These are phyloP conservation scores for Pseudomassariella vexata DNA, from an alignment of 2,329 filamentous ascomycete species.

Conservation along the genomic window DNA sequence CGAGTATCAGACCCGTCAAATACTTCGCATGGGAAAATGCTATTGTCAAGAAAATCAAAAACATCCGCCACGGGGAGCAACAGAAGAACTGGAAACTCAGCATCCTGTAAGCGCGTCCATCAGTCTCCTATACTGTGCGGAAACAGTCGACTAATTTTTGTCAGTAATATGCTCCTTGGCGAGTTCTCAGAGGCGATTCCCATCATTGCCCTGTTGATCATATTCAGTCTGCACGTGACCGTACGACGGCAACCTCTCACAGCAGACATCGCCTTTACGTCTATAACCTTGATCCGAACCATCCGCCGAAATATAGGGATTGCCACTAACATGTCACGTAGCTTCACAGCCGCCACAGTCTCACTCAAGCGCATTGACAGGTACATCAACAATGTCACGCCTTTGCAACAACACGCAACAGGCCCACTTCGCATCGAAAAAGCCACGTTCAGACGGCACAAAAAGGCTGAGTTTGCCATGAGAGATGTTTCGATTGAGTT, in stretches of 20 bases:
- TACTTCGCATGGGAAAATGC: constrained; percentile 56
- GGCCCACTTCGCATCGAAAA: constrained; percentile 41
- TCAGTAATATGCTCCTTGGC: constrained; percentile 28
- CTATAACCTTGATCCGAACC: constrained; percentile 46
- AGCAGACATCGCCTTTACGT: constrained; percentile 53
- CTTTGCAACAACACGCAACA: constrained; percentile 39
- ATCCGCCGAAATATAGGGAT: constrained; percentile 47
- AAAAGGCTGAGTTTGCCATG: constrained; percentile 43
- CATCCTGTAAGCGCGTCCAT: constrained; percentile 30
- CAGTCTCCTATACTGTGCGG: neutral
- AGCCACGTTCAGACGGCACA: constrained; percentile 44
- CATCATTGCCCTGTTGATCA: constrained; percentile 44
- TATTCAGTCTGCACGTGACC: constrained; percentile 47
- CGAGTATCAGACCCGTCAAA: constrained; percentile 53
- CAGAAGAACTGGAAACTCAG: constrained; percentile 48
- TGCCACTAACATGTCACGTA: constrained; percentile 37
- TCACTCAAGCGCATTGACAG: constrained; percentile 47
- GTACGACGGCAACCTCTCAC: constrained; percentile 41
- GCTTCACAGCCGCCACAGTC: constrained; percentile 35
- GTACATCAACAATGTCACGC: constrained; percentile 46
- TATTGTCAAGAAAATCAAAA: constrained; percentile 43
- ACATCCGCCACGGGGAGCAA: constrained; percentile 45
- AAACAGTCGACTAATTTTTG: constrained; percentile 13
- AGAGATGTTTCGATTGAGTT: constrained; percentile 45
- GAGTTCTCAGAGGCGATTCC: constrained; percentile 48